Conservation (phyloP, 139 green algal genomes). For the Volvox africanus region DNA sequence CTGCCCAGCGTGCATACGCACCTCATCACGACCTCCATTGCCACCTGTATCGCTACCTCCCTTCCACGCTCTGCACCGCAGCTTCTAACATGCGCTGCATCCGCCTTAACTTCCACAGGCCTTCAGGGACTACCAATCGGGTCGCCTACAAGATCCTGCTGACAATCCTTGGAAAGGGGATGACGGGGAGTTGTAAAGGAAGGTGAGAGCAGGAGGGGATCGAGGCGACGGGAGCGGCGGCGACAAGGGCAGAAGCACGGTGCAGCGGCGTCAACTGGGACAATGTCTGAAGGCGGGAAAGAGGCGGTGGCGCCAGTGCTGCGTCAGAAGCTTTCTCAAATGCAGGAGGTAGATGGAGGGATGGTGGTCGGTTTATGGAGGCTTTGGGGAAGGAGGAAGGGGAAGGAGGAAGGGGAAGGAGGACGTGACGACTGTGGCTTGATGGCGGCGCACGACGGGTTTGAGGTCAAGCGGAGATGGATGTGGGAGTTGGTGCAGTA, state of each 20-base stretch:
- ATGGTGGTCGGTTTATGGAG: too few species aligned
- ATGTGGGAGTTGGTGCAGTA: too few species aligned
- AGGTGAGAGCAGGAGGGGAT: not conserved
- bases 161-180: constrained; percentile 81
- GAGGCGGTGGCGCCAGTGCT: not conserved
- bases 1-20: not conserved
- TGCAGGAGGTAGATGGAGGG: not conserved
- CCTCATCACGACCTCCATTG: not conserved
- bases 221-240: not conserved
- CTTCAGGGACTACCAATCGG: constrained; percentile 80
- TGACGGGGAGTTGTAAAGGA: constrained; percentile 52
- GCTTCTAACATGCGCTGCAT: too few species aligned
- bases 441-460: too few species aligned
- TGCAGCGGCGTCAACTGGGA: not conserved
- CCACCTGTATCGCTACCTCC: not conserved
- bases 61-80: not conserved
- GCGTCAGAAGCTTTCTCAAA: too few species aligned
- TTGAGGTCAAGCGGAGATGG: not conserved
- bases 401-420: not conserved
- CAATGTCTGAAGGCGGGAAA: not conserved
- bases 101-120: constrained; percentile 73
- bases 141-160: constrained; percentile 77
- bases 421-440: not conserved
- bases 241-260: constrained; percentile 2
- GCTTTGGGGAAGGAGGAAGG: not conserved